Base-by-base conservation (phyloP, 1,284 basidiomycete genomes). In the Irpex sp. region DNA sequence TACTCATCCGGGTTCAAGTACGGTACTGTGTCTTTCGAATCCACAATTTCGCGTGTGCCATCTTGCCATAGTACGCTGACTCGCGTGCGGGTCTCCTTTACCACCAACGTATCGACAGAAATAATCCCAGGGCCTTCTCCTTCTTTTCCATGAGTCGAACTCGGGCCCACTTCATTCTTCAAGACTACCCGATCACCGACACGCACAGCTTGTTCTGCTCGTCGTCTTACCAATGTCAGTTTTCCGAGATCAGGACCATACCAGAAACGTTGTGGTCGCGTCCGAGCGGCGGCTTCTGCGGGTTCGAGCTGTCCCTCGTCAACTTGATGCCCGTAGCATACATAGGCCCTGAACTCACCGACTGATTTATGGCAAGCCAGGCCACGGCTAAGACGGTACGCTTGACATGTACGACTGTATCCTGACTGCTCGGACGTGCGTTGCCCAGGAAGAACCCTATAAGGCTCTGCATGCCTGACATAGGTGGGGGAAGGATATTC, bases 331-430 rank as follows among this genome's bases (percentile, higher is more conserved):
- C 56, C 9, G 58, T 8, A 55, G 38, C 17, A 36, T 11, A 47
- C 21, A 44, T 38, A 2, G 36, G 44, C 44, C 5, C 13, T 47
- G 34, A 19, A 75, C 85, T 66, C 71, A 93, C 93, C 61, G 83
- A 85, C 80, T 96, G 95, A 70, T 94, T 96, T 64, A 96, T 80
- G 13, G 93, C 95, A 11, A 96, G 82, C 95, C 95, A 97, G 57
- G 89, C 86, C 67, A 97, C 79, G 21, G 89, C 92, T 62, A 95
- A 82, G 38, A 92, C 87, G 9, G 87, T 89, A 63, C 94, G 94
- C 68, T 85, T 86, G 48, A 96, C 85, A 31, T 86, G 82, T 31
- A 96, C 80, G 21, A 94, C 90, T 1, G 84, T 86, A 65, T 91
- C 89, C 19, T 79, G 70, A 57, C 74, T 70, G 58, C 78, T 77